Conservation (phyloP, 2,329 filamentous ascomycete species). For the Emericellopsis atlantica region DNA sequence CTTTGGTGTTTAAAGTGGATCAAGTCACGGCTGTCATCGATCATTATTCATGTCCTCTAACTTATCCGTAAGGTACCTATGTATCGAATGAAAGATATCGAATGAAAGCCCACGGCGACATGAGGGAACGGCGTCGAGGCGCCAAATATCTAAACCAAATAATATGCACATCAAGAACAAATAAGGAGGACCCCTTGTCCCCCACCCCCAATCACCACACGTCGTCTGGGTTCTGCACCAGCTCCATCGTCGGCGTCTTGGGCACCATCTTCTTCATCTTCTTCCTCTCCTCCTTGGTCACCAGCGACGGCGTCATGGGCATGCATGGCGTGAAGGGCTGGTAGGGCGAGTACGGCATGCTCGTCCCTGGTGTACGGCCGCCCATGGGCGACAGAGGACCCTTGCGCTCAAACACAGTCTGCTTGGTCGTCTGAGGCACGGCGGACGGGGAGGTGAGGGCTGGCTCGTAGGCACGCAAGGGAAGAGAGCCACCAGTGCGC, state of each 20-base stretch:
- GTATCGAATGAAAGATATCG: too few relatives aligned
- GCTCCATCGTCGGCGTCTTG: conserved; percentile 47
- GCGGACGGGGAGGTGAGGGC: conserved; percentile 36
- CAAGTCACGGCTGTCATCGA: too few relatives aligned
- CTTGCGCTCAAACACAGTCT: conserved; percentile 50
- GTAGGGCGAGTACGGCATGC: conserved; percentile 64
- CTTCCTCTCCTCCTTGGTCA: conserved; percentile 60
- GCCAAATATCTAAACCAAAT: background rate
- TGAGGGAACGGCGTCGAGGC: too few relatives aligned
- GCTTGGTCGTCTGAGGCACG: conserved; percentile 36
- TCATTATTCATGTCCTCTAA: too few relatives aligned
- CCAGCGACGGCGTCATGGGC: conserved; percentile 64
- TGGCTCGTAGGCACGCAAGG: conserved; percentile 51
- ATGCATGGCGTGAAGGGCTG: conserved; percentile 67
- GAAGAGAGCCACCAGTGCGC: conserved; percentile 42
- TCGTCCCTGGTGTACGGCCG: conserved; percentile 49
- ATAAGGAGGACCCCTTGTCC: background rate
- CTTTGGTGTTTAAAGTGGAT: too few relatives aligned
- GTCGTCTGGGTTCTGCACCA: conserved; percentile 51
- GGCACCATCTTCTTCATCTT: conserved; percentile 51
- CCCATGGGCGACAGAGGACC: conserved; percentile 41
- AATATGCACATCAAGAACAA: background rate
- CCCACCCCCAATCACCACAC: conserved; percentile 48
- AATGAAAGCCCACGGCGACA: too few relatives aligned
- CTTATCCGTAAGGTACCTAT: too few relatives aligned